phyloP scores from a whole-genome alignment of 2,329 filamentous ascomycete genomes.

The Tolypocladium tundrense region DNA sequence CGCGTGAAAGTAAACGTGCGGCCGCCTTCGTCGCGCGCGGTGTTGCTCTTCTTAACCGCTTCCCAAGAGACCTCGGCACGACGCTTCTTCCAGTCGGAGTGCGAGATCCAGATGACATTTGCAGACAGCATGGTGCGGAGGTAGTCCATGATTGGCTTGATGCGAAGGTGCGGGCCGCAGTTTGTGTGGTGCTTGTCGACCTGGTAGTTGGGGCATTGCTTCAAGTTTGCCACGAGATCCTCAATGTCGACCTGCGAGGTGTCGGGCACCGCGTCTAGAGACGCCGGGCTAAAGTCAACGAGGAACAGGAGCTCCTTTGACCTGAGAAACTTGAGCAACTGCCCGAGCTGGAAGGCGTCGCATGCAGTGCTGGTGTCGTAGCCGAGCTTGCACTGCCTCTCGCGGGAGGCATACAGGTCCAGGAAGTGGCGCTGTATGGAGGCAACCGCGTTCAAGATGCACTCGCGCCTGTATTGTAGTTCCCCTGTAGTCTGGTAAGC shows the following conservation, averaged over 20 bases:
- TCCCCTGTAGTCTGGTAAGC: slow-evolving; percentile 37
- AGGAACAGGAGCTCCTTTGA: slow-evolving; percentile 51
- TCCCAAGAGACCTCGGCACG: slow-evolving; percentile 31
- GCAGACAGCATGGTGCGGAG: slow-evolving; percentile 47
- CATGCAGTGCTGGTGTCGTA: slow-evolving; percentile 65
- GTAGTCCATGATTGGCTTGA: slow-evolving; percentile 57
- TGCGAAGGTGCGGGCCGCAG: slow-evolving; percentile 56
- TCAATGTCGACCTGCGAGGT: slow-evolving; percentile 51
- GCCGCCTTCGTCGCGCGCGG: slow-evolving; percentile 2
- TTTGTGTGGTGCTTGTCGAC: slow-evolving; percentile 64
- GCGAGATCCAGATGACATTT: slow-evolving; percentile 30
- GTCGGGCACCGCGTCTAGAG: slow-evolving; percentile 33
- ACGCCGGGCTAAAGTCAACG: slow-evolving; percentile 41
- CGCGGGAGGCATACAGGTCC: slow-evolving; percentile 55
- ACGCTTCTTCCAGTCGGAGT: slow-evolving; percentile 35
- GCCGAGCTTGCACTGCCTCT: slow-evolving; percentile 58
- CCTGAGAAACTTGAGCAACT: slow-evolving; percentile 63
- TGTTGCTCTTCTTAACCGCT: slow-evolving; percentile 7
- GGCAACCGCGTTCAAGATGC: slow-evolving; percentile 57
- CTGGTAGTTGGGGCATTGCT: slow-evolving; percentile 62
- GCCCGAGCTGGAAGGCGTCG: slow-evolving; percentile 69
- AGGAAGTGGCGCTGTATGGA: slow-evolving; percentile 62
- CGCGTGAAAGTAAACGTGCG: slow-evolving; percentile 39
- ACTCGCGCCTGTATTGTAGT: slow-evolving; percentile 53
- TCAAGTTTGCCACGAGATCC: slow-evolving; percentile 47